A percentile compares a stretch with the other conserved stretches of the same genome.
These are phyloP conservation scores for Dactylellina sp. DNA, from an alignment of 2,329 filamentous ascomycete species.

Conservation along the genomic window DNA sequence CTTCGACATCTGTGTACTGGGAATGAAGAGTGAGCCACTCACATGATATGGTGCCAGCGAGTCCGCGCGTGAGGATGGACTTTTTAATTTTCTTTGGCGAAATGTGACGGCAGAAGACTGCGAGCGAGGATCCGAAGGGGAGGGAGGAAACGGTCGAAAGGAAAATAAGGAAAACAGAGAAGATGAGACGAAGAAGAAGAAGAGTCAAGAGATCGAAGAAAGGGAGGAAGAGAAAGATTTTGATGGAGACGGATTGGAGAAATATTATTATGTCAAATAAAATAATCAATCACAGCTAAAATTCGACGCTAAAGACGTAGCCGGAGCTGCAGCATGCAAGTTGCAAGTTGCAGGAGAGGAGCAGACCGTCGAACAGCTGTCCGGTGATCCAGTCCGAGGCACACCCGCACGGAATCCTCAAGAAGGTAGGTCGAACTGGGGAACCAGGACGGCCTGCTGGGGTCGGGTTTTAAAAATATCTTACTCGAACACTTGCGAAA, in stretches of 20 bases:
- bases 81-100: conserved; percentile 1
- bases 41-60: conserved; percentile 42
- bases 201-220: conserved; percentile 1
- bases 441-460: neutral
- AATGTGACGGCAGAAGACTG: conserved; percentile 8
- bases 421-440: conserved; percentile 5
- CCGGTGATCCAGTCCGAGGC: conserved; percentile 41
- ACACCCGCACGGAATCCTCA: neutral
- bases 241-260: conserved; percentile 18
- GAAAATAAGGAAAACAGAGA: neutral
- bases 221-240: conserved; percentile 4
- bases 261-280: conserved; percentile 34
- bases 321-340: conserved; percentile 41
- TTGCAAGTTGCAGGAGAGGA: too few species aligned
- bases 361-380: conserved; percentile 50
- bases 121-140: conserved; percentile 8
- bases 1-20: neutral
- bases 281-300: conserved; percentile 14
- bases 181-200: conserved; percentile 12
- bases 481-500: too few species aligned
- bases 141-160: conserved; percentile 5
- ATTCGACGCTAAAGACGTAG: conserved; percentile 38
- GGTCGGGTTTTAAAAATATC: too few species aligned
- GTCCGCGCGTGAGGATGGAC: conserved; percentile 5
- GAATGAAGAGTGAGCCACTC: conserved; percentile 20